Base-by-base conservation (phyloP, 495 filamentous ascomycete genomes). In the Penicillium antarcticum region DNA sequence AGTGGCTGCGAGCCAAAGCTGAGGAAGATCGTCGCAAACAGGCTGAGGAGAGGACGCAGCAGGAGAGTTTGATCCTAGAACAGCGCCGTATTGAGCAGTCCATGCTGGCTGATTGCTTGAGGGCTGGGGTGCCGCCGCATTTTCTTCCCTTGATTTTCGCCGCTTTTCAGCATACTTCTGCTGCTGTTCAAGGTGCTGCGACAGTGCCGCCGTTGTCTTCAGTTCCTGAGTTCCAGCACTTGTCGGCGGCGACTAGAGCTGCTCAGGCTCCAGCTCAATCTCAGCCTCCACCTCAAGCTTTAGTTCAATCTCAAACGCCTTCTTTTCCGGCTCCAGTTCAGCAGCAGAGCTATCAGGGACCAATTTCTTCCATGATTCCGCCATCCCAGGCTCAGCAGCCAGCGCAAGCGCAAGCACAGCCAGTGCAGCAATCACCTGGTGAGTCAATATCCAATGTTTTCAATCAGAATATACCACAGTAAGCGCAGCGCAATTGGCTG, bases 101-200 rank as follows among this genome's bases (percentile, higher is more conserved):
- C 43, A 95, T 98, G 71, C 68, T 98, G 48, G 77, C 82, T 52
- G 88, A 94, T 48, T 90, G 91, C 29, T 67, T 95, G 52, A 75
- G 80, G 51, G 84, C 87, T 21, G 91, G 91, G 17, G 81, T 98
- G 33, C 91, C 94, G 16, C 89, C 91, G 33, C 77, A 87, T 35
- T 81, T 96, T 77, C 80, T 97, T 33, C 94, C 94, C 14, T 78
- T 95, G 55, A 87, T 98, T 43, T 96, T 97, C 65, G 87, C 87
- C 11, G 89, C 88, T 34, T 87, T 95, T 10, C 26, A 29, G 68
- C 19, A 42, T 29, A 85, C 84, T 42, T 79, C 82, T 19, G 82
- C 85, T 26, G 86, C 83, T 49, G 63, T 83, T 8, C 26, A 29
- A 7, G 0, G 5, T 29, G 26, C 26, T 29, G 0, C 26, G 5